Evolutionary conservation across 2,329 filamentous ascomycete species (phyloP), one percentile per base, ranked within the genome.

Genomic region (Alternaria panax): DNA sequence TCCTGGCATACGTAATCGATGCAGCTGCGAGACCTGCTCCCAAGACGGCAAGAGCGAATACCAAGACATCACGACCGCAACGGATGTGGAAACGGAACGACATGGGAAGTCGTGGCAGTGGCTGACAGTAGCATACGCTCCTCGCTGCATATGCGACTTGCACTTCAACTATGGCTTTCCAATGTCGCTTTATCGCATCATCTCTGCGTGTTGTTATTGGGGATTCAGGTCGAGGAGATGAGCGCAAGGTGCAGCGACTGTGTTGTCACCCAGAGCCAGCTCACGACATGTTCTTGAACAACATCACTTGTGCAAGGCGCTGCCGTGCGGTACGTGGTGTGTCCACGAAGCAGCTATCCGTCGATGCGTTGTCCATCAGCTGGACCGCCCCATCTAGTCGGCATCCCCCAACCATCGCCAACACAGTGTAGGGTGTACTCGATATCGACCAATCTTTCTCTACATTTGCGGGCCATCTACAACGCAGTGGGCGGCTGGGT

Each of bases 261-360:
- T 64, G 54, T 18, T 45, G 57, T 60, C 60, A 55, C 45, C 20
- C 30, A 43, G 36, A 59, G 56, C 56, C 52, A 56, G 47, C 56
- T 52, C 38, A 52, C 36, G 46, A 53, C 53, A 65, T 48, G 48
- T 32, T 50, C 43, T 66, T 57, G 62, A 62, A 57, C 55, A 65
- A 59, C 60, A 58, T 53, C 60, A 58, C 54, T 53, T 65, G 47
- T 57, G 62, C 63, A 63, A 50, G 40, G 51, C 50, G 51, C 59
- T 57, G 68, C 60, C 57, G 68, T 70, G 63, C 51, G 62, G 57
- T 62, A 58, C 53, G 54, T 66, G 51, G 60, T 63, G 64, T 57
- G 62, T 57, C 43, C 43, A 58, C 28, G 24, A 61, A 58, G 63
- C 50, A 65, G 41, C 57, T 62, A 61, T 58, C 66, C 60, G 64